Conservation (phyloP, 352 stramenopile genomes). For the Hyaloperonospora arabidopsidis region DNA sequence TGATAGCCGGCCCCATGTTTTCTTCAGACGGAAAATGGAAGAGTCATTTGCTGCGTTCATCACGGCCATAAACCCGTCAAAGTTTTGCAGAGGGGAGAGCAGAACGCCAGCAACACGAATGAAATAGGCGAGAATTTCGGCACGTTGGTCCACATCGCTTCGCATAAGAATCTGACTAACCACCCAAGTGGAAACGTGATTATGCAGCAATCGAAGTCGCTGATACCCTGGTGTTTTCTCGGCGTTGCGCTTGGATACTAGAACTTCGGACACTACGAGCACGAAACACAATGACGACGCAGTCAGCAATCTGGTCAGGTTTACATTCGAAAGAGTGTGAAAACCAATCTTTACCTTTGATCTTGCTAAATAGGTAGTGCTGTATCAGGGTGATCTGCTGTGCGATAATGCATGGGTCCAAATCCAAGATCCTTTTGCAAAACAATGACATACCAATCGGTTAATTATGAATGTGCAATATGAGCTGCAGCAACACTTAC, state of each 20-base stretch:
- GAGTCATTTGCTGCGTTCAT: slow-evolving; percentile 87
- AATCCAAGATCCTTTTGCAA: slow-evolving; percentile 51
- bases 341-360: slow-evolving; percentile 43
- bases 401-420: slow-evolving; percentile 70
- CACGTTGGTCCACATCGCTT: slow-evolving; percentile 73
- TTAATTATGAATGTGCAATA: neutral
- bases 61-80: slow-evolving; percentile 85
- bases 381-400: slow-evolving; percentile 83
- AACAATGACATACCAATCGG: slow-evolving; percentile 1
- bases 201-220: slow-evolving; percentile 73
- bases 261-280: slow-evolving; percentile 58
- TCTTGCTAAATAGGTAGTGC: slow-evolving; percentile 84
- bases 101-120: slow-evolving; percentile 75
- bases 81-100: slow-evolving; percentile 73
- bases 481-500: slow-evolving; percentile 25
- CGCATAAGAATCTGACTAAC: slow-evolving; percentile 71
- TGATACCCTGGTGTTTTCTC: slow-evolving; percentile 79
- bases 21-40: slow-evolving; percentile 81
- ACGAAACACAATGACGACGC: neutral
- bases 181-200: slow-evolving; percentile 82
- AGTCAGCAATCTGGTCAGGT: neutral
- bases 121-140: slow-evolving; percentile 76
- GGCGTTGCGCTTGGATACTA: slow-evolving; percentile 66
- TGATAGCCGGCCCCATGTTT: slow-evolving; percentile 69
- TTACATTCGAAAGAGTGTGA: neutral